phyloP scores from a whole-genome alignment of 2,329 filamentous ascomycete genomes.

The Triangularia verruculosa region DNA sequence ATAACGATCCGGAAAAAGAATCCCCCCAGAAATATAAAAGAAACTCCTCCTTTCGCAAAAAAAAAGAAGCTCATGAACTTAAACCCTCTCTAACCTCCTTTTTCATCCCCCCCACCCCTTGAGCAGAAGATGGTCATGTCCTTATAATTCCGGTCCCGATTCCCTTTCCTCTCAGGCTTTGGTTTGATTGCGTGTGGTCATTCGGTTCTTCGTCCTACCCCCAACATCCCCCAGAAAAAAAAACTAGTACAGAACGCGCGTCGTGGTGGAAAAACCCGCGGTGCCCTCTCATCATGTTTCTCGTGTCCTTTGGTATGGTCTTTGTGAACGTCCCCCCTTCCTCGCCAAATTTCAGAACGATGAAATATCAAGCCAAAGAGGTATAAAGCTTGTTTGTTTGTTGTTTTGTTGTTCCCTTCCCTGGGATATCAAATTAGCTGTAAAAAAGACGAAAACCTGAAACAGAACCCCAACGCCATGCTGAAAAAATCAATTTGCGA shows the following conservation, averaged over 20 bases:
- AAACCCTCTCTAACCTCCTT: background rate
- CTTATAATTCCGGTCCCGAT: background rate
- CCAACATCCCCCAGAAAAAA: background rate
- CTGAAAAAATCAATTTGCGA: slow-evolving; percentile 33
- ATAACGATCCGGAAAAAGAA: background rate
- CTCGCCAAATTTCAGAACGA: background rate
- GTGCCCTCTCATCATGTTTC: background rate
- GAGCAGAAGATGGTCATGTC: background rate
- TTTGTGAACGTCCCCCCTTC: background rate
- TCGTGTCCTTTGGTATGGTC: background rate
- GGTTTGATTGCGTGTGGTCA: background rate
- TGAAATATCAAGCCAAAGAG: background rate
- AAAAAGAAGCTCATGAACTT: background rate
- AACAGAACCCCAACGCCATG: slow-evolving; percentile 40
- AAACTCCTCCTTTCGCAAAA: background rate
- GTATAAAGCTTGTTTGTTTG: background rate
- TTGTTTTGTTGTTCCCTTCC: background rate
- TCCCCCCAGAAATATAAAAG: background rate
- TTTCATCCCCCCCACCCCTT: background rate
- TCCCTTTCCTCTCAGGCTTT: background rate
- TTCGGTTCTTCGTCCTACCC: background rate
- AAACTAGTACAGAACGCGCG: background rate
- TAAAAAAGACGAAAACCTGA: slow-evolving; percentile 12
- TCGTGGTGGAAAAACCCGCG: background rate
- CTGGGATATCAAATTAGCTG: background rate